Percentiles rank a stretch among this genome's conserved stretches.
phyloP scores from a whole-genome alignment of 371 early-diverging fungal genomes.

The Rhizopus microsporus region DNA sequence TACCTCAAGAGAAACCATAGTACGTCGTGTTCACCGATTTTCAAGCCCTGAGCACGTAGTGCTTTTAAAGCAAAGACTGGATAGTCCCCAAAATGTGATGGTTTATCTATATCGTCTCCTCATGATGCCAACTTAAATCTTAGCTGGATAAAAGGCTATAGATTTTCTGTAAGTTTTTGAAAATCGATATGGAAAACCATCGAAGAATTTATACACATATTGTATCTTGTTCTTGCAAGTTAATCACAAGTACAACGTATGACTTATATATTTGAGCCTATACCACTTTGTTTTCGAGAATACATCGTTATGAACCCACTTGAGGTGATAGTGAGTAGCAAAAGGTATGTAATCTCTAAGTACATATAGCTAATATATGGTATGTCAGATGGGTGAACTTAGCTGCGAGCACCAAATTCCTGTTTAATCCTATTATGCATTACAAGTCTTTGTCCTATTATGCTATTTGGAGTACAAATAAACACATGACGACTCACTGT shows the following conservation, averaged over 20 bases:
- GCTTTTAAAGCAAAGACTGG: too few species aligned
- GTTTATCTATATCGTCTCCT: too few species aligned
- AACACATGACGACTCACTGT: slow-evolving; percentile 84
- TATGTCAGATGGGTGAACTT: slow-evolving; percentile 91
- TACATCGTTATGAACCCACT: slow-evolving; percentile 76
- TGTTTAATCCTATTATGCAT: slow-evolving; percentile 92
- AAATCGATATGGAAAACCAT: slow-evolving; percentile 85
- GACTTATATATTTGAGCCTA: slow-evolving; percentile 83
- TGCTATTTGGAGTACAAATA: slow-evolving; percentile 87
- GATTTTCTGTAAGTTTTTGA: too few species aligned
- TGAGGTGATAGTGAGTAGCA: slow-evolving; percentile 77
- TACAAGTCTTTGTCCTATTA: slow-evolving; percentile 88
- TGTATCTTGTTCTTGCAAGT: slow-evolving; percentile 77
- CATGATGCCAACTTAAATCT: too few species aligned
- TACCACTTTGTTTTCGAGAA: slow-evolving; percentile 77
- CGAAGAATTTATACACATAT: slow-evolving; percentile 76
- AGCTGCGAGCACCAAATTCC: slow-evolving; percentile 89
- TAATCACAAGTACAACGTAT: slow-evolving; percentile 82
- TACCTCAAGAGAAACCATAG: too few species aligned
- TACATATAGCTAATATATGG: slow-evolving; percentile 79
- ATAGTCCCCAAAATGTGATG: too few species aligned
- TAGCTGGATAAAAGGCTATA: too few species aligned
- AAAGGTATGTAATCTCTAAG: slow-evolving; percentile 55
- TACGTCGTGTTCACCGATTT: too few species aligned
- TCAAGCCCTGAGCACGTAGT: too few species aligned